phyloP scores from a whole-genome alignment of 2,329 filamentous ascomycete genomes.

The Xylaria sp. region DNA sequence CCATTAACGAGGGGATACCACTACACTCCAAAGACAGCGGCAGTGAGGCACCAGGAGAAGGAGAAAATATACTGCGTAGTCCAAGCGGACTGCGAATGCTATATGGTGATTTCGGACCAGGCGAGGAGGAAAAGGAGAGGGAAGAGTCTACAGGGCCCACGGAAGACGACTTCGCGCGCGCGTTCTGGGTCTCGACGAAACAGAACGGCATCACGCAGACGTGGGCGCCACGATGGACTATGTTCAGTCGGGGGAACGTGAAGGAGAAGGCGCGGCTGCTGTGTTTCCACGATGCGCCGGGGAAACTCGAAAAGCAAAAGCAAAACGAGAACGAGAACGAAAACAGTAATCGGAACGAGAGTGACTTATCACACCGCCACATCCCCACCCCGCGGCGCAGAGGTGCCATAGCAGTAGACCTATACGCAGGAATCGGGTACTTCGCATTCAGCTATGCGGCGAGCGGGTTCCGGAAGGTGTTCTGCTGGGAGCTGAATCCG shows the following conservation, averaged over 20 bases:
- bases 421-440: conserved; percentile 95
- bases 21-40: conserved; percentile 45
- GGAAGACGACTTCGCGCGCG: conserved; percentile 66
- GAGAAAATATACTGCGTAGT: conserved; percentile 76
- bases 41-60: conserved; percentile 32
- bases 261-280: conserved; percentile 86
- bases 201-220: conserved; percentile 85
- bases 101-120: conserved; percentile 77
- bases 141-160: conserved; percentile 15
- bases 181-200: conserved; percentile 81
- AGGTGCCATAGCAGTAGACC: conserved; percentile 71
- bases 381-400: conserved; percentile 28
- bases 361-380: conserved; percentile 19
- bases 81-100: conserved; percentile 77
- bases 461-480: conserved; percentile 74
- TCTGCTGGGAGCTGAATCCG: conserved; percentile 91
- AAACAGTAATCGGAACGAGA: background rate
- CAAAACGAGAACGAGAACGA: background rate
- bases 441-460: conserved; percentile 86
- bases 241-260: conserved; percentile 93
- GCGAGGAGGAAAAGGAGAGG: background rate
- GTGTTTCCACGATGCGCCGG: conserved; percentile 57
- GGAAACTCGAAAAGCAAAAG: background rate
- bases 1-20: conserved; percentile 71
- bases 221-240: conserved; percentile 90